These are phyloP conservation scores for Pseudonectria foliicola DNA, from an alignment of 2,329 filamentous ascomycete species.

Conservation along the genomic window DNA sequence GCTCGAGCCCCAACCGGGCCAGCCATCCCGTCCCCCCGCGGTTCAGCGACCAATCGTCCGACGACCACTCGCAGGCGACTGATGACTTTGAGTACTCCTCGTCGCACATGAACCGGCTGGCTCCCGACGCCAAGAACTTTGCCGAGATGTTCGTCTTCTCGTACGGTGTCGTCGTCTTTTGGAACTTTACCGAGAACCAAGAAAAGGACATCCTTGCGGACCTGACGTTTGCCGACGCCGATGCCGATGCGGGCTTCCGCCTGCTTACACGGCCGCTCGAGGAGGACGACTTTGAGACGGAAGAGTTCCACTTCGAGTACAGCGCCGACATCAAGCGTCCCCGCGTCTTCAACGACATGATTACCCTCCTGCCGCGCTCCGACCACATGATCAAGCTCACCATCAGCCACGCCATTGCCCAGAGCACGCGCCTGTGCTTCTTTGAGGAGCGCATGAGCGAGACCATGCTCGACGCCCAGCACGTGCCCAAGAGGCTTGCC, in stretches of 20 bases:
- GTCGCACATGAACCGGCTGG: constrained; percentile 52
- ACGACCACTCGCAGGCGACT: constrained; percentile 23
- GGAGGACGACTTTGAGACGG: constrained; percentile 90
- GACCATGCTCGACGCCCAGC: constrained; percentile 88
- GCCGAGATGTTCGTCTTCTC: constrained; percentile 97
- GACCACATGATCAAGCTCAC: constrained; percentile 99
- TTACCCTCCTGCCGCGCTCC: constrained; percentile 78
- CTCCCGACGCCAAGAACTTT: constrained; percentile 67
- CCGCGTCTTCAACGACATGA: constrained; percentile 98
- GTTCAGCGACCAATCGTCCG: constrained; percentile 25
- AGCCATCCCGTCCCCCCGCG: constrained; percentile 21
- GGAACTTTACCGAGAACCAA: constrained; percentile 95
- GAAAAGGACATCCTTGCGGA: constrained; percentile 96
- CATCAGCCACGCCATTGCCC: constrained; percentile 94
- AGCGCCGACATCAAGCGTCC: constrained; percentile 78
- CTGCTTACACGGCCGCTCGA: constrained; percentile 74
- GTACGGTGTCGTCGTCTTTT: constrained; percentile 96
- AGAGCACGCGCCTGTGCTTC: constrained; percentile 92
- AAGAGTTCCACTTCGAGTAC: constrained; percentile 98
- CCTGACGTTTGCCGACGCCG: constrained; percentile 73
- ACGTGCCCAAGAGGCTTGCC: constrained; percentile 83
- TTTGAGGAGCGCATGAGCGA: constrained; percentile 95
- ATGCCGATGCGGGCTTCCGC: constrained; percentile 54
- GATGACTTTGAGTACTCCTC: constrained; percentile 34
- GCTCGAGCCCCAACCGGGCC: constrained; percentile 25